Evolutionary conservation across 2,329 filamentous ascomycete species (phyloP), one percentile per base, ranked within the genome.

Genomic region (Coniella vitis): DNA sequence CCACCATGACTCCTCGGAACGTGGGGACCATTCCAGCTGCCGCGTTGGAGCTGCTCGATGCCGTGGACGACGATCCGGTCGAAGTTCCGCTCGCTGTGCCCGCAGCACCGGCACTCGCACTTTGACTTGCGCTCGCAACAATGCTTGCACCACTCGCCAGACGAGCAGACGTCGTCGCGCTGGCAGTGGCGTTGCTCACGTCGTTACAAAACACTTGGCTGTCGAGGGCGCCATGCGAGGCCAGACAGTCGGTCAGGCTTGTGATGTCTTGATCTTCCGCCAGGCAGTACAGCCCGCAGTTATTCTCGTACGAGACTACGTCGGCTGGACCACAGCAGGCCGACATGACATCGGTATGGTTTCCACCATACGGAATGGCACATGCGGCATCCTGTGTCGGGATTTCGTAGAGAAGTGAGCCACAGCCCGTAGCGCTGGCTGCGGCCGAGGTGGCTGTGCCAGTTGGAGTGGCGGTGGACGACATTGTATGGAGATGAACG

Each of bases 311-410:
- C 41, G 61, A 60, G 22, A 65, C 56, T 10, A 71, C 63, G 9
- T 61, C 58, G 22, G 68, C 67, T 2, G 55, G 38, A n/a, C 62
- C 58, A 61, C 51, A 53, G 48, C 51, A 53, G 22, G 32, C 4
- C 17, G 44, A 22, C 48, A 53, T 68, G 51, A 71, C 63, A 34
- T 67, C 61, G 45, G 68, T 64, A 62, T 70, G 60, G 54, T 72
- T 70, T 4, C 61, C 59, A 53, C 59, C 61, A 50, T 61, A 61
- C 21, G 66, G 58, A 43, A 73, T 61, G 3, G 65, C 74, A 58
- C 74, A 77, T 36, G 66, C 68, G 14, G 65, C 60, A 51, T 76
- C 72, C 19, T 60, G 56, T 34, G 63, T 62, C 14, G 74, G 74
- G 35, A 71, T 67, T 49, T 70, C 56, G 60, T 66, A 76, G 52